Evolutionary conservation across 306 rosid genomes (phyloP), one percentile per base, ranked within the genome.

Genomic region (Calophaca sinica): DNA sequence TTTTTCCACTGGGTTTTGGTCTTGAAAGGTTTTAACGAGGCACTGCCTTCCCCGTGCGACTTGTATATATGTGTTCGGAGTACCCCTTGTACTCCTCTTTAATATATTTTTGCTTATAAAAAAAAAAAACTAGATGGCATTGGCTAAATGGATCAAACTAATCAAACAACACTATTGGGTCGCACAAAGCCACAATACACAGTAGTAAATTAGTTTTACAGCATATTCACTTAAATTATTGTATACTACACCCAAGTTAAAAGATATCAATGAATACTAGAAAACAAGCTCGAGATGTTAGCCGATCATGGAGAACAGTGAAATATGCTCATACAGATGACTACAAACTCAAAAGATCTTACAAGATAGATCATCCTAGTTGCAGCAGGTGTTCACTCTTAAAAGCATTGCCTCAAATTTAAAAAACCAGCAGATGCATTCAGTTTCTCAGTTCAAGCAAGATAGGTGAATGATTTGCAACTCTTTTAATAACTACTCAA

Each of bases 331-430:
- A 29, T 9, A 33, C 3, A 46, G 69, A 26, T n/a, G 35, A 86
- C 87, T 83, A 84, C 84, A 89, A 85, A 81, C 88, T 77, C 83
- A 91, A 84, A 20, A 89, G 87, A 85, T 84, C 87, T 89, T 85
- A 79, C 69, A 78, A 44, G 80, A 85, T 72, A 44, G 80, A 85
- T 72, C 85, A 75, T 61, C 76, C 75, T 79, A 82, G 81, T 72
- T 74, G 88, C 87, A 70, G 53, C 9, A 42, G 48, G 80, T 62
- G 81, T 73, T 82, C 86, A 88, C 81, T 86, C 88, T 82, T 82
- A 89, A 82, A 87, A 86, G 93, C 87, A 88, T 84, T 88, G 96
- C 96, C 89, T 81, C 86, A 82, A 74, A 86, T 80, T 49, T 77
- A 77, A 86, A 84, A 85, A 79, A 66, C 86, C 88, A 87, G 91